Conservation (phyloP, 1,139 yeast species). For the Pichia inconspicua region DNA sequence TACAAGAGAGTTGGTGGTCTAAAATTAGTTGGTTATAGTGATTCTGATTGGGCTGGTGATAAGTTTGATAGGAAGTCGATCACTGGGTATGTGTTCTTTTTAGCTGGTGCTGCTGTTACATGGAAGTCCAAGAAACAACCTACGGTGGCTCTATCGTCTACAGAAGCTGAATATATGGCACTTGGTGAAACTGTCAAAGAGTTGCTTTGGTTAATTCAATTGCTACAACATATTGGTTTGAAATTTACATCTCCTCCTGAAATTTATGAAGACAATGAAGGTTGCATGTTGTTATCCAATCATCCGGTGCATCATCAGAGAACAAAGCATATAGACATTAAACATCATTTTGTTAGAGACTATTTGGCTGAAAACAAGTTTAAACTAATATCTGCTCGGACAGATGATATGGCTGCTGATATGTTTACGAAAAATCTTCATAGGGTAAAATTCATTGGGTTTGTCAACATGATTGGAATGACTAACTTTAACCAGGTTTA, state of each 20-base stretch:
- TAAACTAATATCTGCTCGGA: not conserved
- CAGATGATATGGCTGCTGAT: not conserved
- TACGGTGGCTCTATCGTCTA: not conserved
- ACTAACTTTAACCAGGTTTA: not conserved
- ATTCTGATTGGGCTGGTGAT: not conserved
- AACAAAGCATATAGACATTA: constrained; percentile 3
- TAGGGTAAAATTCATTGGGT: not conserved
- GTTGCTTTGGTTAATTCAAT: not conserved
- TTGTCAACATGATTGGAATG: not conserved
- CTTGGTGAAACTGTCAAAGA: not conserved
- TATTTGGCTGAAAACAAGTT: not conserved
- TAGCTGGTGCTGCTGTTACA: not conserved
- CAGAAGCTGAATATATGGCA: not conserved
- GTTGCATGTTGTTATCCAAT: not conserved
- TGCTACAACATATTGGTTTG: not conserved
- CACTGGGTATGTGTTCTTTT: not conserved
- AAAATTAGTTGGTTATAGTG: not conserved
- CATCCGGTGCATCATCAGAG: not conserved
- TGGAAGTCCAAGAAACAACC: not conserved
- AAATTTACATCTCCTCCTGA: not conserved
- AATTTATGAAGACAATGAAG: not conserved
- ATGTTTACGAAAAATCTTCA: not conserved
- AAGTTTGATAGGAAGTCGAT: not conserved
- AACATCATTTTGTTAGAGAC: not conserved
- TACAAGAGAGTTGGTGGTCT: not conserved